These are phyloP conservation scores for Jatropha multifida DNA, from an alignment of 441 rosid genomes.

Conservation along the genomic window DNA sequence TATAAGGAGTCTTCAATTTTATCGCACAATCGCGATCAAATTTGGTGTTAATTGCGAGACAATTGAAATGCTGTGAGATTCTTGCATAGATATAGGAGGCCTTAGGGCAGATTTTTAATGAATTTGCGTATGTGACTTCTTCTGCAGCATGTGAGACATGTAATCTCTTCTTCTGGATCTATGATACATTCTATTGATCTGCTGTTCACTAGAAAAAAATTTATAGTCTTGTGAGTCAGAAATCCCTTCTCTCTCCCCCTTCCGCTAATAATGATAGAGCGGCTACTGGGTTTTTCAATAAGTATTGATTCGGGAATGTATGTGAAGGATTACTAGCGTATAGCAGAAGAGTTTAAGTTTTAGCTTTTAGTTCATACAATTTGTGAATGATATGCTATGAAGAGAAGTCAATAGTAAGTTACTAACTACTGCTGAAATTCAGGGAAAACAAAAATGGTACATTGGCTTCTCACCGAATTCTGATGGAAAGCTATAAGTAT, in stretches of 20 bases:
- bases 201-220: not conserved
- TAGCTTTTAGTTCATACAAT: not conserved
- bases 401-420: not conserved
- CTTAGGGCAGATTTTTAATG: not conserved
- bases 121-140: not conserved
- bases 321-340: not conserved
- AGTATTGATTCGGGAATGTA: not conserved
- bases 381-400: not conserved
- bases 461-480: not conserved
- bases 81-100: not conserved
- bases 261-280: not conserved
- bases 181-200: constrained; percentile 1
- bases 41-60: constrained; percentile 1
- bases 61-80: constrained; percentile 11
- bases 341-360: not conserved
- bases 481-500: not conserved
- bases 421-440: not conserved
- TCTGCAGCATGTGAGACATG: not conserved
- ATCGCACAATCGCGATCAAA: constrained; percentile 10
- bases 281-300: not conserved
- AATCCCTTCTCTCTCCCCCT: not conserved
- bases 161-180: constrained; percentile 5
- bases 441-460: not conserved
- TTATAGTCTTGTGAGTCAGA: not conserved
- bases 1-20: constrained; percentile 15